A percentile compares a stretch with the other conserved stretches of the same genome.
phyloP scores from a whole-genome alignment of 352 stramenopile genomes.

The Phytopythium cucurbitacearum region DNA sequence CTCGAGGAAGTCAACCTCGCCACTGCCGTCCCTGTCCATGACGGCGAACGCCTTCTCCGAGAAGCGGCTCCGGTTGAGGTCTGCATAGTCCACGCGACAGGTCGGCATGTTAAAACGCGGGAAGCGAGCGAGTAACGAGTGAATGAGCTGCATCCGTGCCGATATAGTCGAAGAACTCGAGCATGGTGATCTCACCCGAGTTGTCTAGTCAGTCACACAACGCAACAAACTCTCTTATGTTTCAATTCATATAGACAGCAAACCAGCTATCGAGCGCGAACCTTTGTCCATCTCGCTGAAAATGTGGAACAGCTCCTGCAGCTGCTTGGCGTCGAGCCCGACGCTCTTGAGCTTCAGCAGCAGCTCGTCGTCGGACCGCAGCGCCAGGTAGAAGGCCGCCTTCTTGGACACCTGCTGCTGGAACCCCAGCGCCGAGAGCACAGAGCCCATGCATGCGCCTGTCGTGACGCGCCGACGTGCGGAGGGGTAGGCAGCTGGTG shows the following conservation, averaged over 20 bases:
- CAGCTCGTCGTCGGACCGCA: constrained; percentile 29
- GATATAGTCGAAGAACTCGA: constrained; percentile 70
- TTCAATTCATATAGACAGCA: not conserved
- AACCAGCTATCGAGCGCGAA: constrained; percentile 4
- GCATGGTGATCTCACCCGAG: constrained; percentile 59
- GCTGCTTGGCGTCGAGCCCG: constrained; percentile 40
- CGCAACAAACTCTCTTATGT: not conserved
- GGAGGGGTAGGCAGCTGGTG: not conserved
- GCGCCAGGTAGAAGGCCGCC: constrained; percentile 22
- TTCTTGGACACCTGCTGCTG: constrained; percentile 4
- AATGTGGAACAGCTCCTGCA: constrained; percentile 46
- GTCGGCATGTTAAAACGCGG: not conserved
- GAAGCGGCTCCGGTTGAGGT: constrained; percentile 52
- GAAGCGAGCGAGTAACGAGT: not conserved
- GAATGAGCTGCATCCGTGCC: constrained; percentile 14
- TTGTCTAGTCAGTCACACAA: constrained; percentile 25
- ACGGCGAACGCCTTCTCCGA: constrained; percentile 69
- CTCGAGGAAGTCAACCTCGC: constrained; percentile 69
- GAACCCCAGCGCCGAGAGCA: not conserved
- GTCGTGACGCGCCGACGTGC: not conserved
- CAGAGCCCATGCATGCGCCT: constrained; percentile 17
- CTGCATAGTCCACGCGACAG: constrained; percentile 11
- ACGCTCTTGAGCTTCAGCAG: constrained; percentile 32
- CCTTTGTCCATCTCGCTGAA: constrained; percentile 54
- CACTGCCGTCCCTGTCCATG: constrained; percentile 65